Evolutionary conservation across 192 early-diverging fungal genomes (phyloP).

Genomic region (Entomortierella beljakovae): DNA sequence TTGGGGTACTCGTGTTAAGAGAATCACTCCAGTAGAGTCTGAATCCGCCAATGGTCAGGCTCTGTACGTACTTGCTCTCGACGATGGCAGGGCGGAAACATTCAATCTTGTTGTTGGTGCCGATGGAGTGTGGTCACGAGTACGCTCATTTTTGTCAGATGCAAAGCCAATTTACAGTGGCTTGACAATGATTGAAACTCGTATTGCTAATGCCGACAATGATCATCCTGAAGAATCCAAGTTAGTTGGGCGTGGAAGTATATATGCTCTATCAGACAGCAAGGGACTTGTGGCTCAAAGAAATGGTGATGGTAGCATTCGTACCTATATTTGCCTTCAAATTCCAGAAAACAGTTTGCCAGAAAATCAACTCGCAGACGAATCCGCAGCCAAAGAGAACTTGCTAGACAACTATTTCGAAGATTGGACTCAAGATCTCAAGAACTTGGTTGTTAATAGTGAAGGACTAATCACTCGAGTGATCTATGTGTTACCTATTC

Average conservation of each 20-base stretch:
- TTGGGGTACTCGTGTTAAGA: conserved; percentile 44
- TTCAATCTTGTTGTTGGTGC: conserved; percentile 54
- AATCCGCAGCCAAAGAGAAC: background rate
- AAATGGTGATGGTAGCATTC: conserved; percentile 43
- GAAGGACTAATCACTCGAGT: conserved; percentile 17
- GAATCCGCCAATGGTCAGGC: background rate
- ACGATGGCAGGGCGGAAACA: conserved; percentile 24
- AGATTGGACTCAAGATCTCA: conserved; percentile 25
- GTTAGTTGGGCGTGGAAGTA: conserved; percentile 52
- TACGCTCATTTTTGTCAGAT: conserved; percentile 51
- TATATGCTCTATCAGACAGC: conserved; percentile 47
- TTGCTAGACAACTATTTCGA: conserved; percentile 22
- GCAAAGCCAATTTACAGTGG: conserved; percentile 59
- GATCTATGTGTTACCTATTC: conserved; percentile 49
- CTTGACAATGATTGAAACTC: conserved; percentile 53
- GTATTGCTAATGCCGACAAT: conserved; percentile 44
- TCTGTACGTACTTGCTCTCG: conserved; percentile 19
- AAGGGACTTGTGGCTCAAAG: conserved; percentile 49
- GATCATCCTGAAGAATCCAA: conserved; percentile 28
- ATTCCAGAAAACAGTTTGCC: conserved; percentile 35
- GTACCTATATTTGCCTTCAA: conserved; percentile 47
- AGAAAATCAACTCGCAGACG: conserved; percentile 8
- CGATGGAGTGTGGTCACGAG: conserved; percentile 68
- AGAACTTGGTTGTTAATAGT: conserved; percentile 13
- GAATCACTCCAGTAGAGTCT: conserved; percentile 10